Evolutionary conservation across 768 basidiomycete species (phyloP).

Genomic region (Pholiota microspora): DNA sequence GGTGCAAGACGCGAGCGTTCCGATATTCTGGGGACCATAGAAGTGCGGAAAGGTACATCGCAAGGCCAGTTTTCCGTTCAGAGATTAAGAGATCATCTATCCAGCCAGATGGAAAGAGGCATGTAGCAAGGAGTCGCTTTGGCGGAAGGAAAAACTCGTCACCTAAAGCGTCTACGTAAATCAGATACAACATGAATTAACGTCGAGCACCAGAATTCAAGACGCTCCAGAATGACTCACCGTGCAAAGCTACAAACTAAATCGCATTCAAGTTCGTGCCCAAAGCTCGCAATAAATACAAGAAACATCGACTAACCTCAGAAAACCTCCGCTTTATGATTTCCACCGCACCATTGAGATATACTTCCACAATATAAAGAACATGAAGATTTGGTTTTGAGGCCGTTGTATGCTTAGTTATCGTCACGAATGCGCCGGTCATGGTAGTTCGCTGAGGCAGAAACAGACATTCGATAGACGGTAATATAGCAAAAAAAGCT

Average conservation of each 20-base stretch:
- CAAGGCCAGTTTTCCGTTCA: conserved; percentile 45
- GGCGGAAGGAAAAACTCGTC: conserved; percentile 40
- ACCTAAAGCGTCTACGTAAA: conserved; percentile 28
- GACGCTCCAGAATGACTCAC: conserved; percentile 6
- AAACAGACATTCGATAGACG: too few relatives aligned
- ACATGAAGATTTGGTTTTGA: conserved; percentile 41
- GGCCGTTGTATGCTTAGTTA: conserved; percentile 40
- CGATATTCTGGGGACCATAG: conserved; percentile 30
- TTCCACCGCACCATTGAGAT: conserved; percentile 24
- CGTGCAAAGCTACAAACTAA: conserved; percentile 32
- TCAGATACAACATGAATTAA: neutral
- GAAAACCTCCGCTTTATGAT: conserved; percentile 36
- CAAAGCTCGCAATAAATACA: neutral
- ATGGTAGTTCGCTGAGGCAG: neutral
- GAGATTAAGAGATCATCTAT: conserved; percentile 45
- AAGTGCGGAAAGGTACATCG: conserved; percentile 37
- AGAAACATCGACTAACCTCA: conserved; percentile 37
- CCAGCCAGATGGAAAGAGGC: conserved; percentile 46
- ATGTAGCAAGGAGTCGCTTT: conserved; percentile 41
- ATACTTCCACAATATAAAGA: conserved; percentile 38
- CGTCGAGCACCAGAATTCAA: neutral
- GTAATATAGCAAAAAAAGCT: too few relatives aligned
- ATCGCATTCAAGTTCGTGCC: neutral
- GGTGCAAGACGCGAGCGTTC: conserved; percentile 26
- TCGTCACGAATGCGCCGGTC: conserved; percentile 20